Base-by-base conservation (phyloP, 139 green algal species). In the Chlamydomonas sphaeroides region DNA sequence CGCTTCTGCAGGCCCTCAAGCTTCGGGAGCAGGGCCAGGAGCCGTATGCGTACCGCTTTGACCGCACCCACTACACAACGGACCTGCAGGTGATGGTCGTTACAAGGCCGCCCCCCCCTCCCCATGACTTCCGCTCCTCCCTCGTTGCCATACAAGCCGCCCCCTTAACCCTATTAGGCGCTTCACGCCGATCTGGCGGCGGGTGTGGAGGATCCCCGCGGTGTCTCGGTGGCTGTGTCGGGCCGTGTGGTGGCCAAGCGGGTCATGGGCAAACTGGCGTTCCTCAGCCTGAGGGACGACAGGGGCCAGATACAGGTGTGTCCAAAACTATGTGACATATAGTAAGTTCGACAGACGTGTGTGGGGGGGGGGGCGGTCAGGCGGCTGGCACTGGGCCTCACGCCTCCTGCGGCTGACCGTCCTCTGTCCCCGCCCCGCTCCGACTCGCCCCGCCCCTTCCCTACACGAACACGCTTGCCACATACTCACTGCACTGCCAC, bases 181-280 rank as follows among this genome's bases (percentile, higher is more conserved):
- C 72, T 89, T 65, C 93, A 95, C 79, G 42, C 42, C 2, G 78
- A 83, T 10, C 86, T 99, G 45, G 78, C 57, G 0, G 65, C 86
- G 11, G 96, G 96, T 26, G 84, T 90, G 57, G 89, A 94, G 83
- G 88, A 82, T 0, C 69, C 78, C 48, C 18, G 21, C 26, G 56
- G 11, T 7, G 71, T 51, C 20, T 28, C 42, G 35, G 93, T 98
- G n/a, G 75, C 88, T 6, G 93, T 99, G 28, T 94, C 97, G 26
- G 97, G 97, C 14, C 92, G 97, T 30, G 78, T 99, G 1, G 95
- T 98, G 88, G 91, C 91, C 15, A 92, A 94, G 17, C 88, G 97
- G 0, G 90, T 98, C 33, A 98, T 99, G 91, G 97, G 97, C 69
- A 99, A 99, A 89, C 93, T 99, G 7, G 96, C 97, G 0, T 99